Evolutionary conservation across 2,329 filamentous ascomycete genomes (phyloP).

Genomic region (Calonectria hawksworthii): DNA sequence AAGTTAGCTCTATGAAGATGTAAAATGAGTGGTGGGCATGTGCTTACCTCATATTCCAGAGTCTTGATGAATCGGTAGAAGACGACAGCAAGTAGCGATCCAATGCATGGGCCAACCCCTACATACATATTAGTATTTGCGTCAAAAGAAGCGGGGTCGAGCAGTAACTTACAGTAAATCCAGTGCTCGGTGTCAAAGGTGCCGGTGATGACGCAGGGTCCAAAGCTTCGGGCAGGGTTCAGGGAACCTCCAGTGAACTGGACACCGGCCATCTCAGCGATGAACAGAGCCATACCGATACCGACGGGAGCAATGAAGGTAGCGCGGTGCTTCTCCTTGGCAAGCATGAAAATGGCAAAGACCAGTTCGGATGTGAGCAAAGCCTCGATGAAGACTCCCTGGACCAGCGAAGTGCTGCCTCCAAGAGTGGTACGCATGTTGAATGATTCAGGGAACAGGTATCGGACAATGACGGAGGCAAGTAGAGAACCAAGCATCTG

Average conservation of each 20-base stretch:
- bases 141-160: background rate
- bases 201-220: slow-evolving; percentile 59
- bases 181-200: slow-evolving; percentile 60
- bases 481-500: slow-evolving; percentile 64
- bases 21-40: too few relatives aligned
- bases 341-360: slow-evolving; percentile 66
- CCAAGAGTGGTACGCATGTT: slow-evolving; percentile 58
- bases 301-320: slow-evolving; percentile 64
- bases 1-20: background rate
- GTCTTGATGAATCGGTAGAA: slow-evolving; percentile 59
- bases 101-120: slow-evolving; percentile 53
- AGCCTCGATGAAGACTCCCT: slow-evolving; percentile 65
- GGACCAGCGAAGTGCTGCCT: slow-evolving; percentile 55
- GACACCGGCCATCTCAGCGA: slow-evolving; percentile 61
- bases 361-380: slow-evolving; percentile 62
- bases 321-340: slow-evolving; percentile 62
- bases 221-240: slow-evolving; percentile 62
- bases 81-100: slow-evolving; percentile 51
- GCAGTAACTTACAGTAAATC: slow-evolving; percentile 56
- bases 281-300: slow-evolving; percentile 62
- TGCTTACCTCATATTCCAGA: slow-evolving; percentile 53
- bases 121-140: background rate
- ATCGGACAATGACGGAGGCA: slow-evolving; percentile 58
- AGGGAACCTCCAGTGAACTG: slow-evolving; percentile 64
- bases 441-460: slow-evolving; percentile 59